Percentiles rank a stretch among this genome's conserved stretches.
These are phyloP conservation scores for Penicillium sp. DNA, from an alignment of 2,329 filamentous ascomycete genomes.

Conservation along the genomic window DNA sequence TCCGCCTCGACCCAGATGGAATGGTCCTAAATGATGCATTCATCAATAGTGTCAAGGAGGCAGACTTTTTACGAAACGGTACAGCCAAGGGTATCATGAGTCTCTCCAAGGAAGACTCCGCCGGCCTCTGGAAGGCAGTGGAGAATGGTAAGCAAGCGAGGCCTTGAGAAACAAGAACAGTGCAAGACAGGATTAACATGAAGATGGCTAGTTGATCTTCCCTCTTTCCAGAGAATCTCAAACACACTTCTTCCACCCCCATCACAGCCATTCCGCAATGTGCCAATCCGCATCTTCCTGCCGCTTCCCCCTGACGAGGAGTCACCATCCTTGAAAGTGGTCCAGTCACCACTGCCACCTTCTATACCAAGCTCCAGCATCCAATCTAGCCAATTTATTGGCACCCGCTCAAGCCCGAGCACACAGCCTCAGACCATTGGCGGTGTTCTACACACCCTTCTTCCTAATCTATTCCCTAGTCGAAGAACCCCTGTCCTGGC, in stretches of 20 bases:
- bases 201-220: constrained; percentile 65
- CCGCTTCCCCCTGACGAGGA: constrained; percentile 64
- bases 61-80: constrained; percentile 85
- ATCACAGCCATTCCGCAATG: constrained; percentile 73
- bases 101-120: constrained; percentile 81
- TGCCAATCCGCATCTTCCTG: constrained; percentile 89
- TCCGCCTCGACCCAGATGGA: constrained; percentile 59
- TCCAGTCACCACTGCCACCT: constrained; percentile 74
- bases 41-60: constrained; percentile 74
- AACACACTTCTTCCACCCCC: constrained; percentile 71
- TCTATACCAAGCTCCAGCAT: constrained; percentile 37
- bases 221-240: constrained; percentile 74
- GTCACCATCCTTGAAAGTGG: constrained; percentile 61
- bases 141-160: constrained; percentile 62
- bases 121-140: constrained; percentile 79
- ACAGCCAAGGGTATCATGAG: constrained; percentile 90
- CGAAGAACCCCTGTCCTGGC: constrained; percentile 82
- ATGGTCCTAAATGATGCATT: constrained; percentile 67
- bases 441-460: constrained; percentile 71
- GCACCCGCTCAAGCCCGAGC: constrained; percentile 20
- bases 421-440: constrained; percentile 72
- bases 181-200: not conserved
- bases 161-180: not conserved
- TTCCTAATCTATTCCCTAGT: constrained; percentile 86
- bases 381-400: constrained; percentile 28